Conservation (phyloP, 2,329 filamentous ascomycete species). For the Xylaria sp. region DNA sequence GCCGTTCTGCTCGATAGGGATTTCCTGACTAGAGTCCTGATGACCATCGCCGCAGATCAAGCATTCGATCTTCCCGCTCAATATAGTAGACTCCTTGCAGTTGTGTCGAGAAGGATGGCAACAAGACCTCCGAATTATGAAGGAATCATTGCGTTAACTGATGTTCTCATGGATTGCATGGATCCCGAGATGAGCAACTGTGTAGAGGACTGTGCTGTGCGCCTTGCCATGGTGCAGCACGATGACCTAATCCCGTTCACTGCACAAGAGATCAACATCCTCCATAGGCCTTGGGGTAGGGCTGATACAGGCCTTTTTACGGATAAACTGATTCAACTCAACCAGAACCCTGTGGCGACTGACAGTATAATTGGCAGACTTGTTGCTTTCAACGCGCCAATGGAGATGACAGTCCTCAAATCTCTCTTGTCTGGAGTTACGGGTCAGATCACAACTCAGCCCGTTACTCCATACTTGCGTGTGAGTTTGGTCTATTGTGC, state of each 20-base stretch:
- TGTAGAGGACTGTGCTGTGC: constrained; percentile 55
- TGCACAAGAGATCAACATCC: constrained; percentile 56
- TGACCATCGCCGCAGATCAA: constrained; percentile 70
- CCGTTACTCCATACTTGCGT: constrained; percentile 67
- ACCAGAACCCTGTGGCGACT: constrained; percentile 64
- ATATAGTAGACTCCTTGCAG: constrained; percentile 64
- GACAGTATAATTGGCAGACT: constrained; percentile 68
- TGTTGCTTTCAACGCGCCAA: constrained; percentile 60
- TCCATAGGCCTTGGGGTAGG: constrained; percentile 57
- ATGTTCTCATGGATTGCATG: constrained; percentile 57
- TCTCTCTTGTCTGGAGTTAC: constrained; percentile 66
- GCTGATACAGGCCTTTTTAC: constrained; percentile 63
- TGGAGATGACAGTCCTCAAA: constrained; percentile 63
- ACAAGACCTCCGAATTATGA: constrained; percentile 65
- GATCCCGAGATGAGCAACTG: constrained; percentile 52
- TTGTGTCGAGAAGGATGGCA: constrained; percentile 61
- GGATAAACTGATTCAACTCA: constrained; percentile 72
- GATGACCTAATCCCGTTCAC: constrained; percentile 58
- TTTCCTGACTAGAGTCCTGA: constrained; percentile 68
- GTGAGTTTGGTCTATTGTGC: constrained; percentile 65
- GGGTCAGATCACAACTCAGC: constrained; percentile 58
- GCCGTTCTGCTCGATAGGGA: constrained; percentile 67
- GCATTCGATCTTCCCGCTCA: constrained; percentile 62
- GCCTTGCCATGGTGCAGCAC: constrained; percentile 50
- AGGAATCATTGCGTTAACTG: constrained; percentile 61